Base-by-base conservation (phyloP, 164 flowering plant species). In the Saururus chinensis region DNA sequence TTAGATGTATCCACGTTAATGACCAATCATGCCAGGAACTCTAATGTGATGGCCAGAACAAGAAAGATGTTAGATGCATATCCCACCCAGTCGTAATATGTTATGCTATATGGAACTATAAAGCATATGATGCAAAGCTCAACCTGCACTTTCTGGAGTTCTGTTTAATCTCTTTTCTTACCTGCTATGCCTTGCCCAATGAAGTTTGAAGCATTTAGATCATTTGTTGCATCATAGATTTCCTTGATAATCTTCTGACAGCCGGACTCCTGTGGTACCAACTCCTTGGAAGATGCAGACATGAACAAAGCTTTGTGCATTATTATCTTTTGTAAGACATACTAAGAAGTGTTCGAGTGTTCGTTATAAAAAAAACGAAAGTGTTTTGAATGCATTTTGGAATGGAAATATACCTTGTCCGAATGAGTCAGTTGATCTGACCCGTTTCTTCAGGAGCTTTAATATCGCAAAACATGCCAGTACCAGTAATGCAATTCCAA, bases 131-230 rank as follows among this genome's bases (percentile, higher is more conserved):
- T n/a, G n/a, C n/a, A n/a, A n/a, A n/a, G n/a, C n/a, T n/a, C n/a
- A n/a, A n/a, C n/a, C n/a, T n/a, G n/a, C n/a, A n/a, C n/a, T n/a
- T 40, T 40, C 14, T 24, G 1, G 19, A 30, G 4, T 25, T 16
- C 20, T 3, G 16, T 22, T 57, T 22, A 19, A 13, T 24, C 26
- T 22, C 22, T 4, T 19, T 61, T 52, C 75, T 80, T 40, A 86
- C 92, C 88, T 37, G 92, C 85, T 64, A 74, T 75, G 59, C 87
- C 89, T 75, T 82, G 79, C 40, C 40, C 92, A 14, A 84, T 86
- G 77, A 74, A 81, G 70, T 82, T 82, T 57, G 69, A 26, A 53
- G 60, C 73, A 56, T 68, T 61, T 35, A 82, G 76, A 64, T 79
- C 73, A 70, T 84, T 63, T 56, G 89, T 86, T 13, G 92, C 83